Base-by-base conservation (phyloP, 2,329 filamentous ascomycete species). In the Epichloe typhina region DNA sequence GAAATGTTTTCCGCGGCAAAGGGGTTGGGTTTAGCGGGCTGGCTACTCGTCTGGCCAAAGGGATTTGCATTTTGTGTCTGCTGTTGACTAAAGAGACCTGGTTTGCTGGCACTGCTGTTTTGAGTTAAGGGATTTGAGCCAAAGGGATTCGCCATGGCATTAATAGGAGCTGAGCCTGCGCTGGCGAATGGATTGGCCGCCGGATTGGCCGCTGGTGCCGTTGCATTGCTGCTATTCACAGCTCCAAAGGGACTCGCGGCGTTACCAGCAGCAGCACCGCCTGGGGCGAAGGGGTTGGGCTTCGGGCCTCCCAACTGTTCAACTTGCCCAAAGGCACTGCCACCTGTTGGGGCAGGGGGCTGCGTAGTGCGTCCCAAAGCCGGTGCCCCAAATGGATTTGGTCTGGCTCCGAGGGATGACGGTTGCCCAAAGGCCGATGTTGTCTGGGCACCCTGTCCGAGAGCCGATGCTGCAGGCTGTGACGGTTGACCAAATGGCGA, bases 401-500 rank as follows among this genome's bases (percentile, higher is more conserved):
- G 58, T 15, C 62, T 62, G 21, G 59, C 55, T 11, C 62, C 66
- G 31, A 66, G 51, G 2, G 59, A 52, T 38, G 69, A 63, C 33
- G 72, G 65, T 50, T 74, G 71, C 1, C 71, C 70, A 52, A 73
- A 72, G 0, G 64, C 56, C 13, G 65, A 59, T 33, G 58, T 52
- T 35, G 56, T 40, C 39, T 61, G 65, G n/a, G 68, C 60, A 23
- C 46, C 56, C 40, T 75, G 69, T 2, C 73, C 70, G 54, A 80
- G 79, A 56, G 50, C 46, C 58, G 62, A 8, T 57, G 51, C 12
- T 2, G 55, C 58, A 39, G 65, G 60, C 49, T 70, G 68, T 7
- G 72, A 65, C 11, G 69, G 58, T 51, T 74, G 67, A 1, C 69
- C 66, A 57, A 76, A 76, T 0, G 61, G 55, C 4, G 62, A 56